Evolutionary conservation across 2,329 filamentous ascomycete species (phyloP), one percentile per base, ranked within the genome.

Genomic region (Aspergillus glaucus): DNA sequence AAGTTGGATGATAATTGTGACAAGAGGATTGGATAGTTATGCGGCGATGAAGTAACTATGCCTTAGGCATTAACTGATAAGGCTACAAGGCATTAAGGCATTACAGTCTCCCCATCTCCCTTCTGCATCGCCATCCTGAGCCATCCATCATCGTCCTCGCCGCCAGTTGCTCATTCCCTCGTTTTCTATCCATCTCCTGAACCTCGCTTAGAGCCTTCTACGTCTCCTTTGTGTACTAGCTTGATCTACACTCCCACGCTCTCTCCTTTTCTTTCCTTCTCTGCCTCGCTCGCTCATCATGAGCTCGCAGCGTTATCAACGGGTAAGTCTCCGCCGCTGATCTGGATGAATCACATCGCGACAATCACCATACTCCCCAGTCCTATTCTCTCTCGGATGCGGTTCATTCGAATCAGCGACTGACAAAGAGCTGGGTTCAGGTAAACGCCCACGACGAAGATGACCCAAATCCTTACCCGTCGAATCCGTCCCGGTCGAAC

Each of bases 261-360:
- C 26, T 44, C 14, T 48, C 40, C 14, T 21, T 43, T 40, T 44
- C 42, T 44, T 45, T 45, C 42, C 37, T n/a, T 44, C 30, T n/a
- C 9, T 37, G 22, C 47, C 52, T 49, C 58, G 65, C 62, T 67
- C 64, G 65, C 68, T 70, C 66, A 63, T 60, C 57, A 75, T 75
- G 72, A 73, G 70, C 69, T 71, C 72, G 62, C 72, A 75, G 65
- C 67, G 72, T 55, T 75, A 75, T 66, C 65, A 73, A 62, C 63
- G 70, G 67, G 73, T 75, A 69, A 55, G 69, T 55, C 50, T 49
- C 50, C 45, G 46, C 48, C 52, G 55, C 50, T 55, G 51, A 50
- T 45, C 43, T 44, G 41, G 41, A 36, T 45, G 37, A 32, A 49
- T 39, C 28, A 41, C 19, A 50, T 51, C 57, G 44, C 9, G 26